Conservation (phyloP, 177 flowering plant species). For the Vitis hybrid region DNA sequence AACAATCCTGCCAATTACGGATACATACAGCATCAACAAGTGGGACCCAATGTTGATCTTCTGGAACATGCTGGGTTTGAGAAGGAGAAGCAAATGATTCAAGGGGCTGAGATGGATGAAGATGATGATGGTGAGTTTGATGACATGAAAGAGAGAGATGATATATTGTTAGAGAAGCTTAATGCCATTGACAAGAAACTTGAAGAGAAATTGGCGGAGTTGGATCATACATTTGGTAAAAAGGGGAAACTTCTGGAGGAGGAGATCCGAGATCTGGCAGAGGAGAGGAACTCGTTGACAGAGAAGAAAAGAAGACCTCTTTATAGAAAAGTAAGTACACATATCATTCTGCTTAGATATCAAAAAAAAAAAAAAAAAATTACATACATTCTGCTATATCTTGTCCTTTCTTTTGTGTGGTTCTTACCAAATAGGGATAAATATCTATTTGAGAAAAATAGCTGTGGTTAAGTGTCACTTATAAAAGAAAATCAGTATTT, state of each 20-base stretch:
- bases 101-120: slow-evolving; percentile 34
- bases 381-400: neutral
- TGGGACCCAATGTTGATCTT: slow-evolving; percentile 34
- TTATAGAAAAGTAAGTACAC: slow-evolving; percentile 66
- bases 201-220: slow-evolving; percentile 73
- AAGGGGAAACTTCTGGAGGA: slow-evolving; percentile 83
- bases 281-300: slow-evolving; percentile 79
- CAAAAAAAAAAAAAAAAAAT: too few species aligned
- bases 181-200: slow-evolving; percentile 76
- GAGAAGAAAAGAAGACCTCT: slow-evolving; percentile 83
- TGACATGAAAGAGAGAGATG: slow-evolving; percentile 73
- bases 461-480: too few species aligned
- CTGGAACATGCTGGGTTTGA: slow-evolving; percentile 42
- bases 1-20: slow-evolving; percentile 84
- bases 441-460: too few species aligned
- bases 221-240: slow-evolving; percentile 91
- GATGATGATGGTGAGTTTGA: slow-evolving; percentile 63
- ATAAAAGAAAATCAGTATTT: too few species aligned
- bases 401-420: neutral
- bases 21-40: slow-evolving; percentile 47
- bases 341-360: neutral
- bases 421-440: too few species aligned
- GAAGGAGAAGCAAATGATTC: slow-evolving; percentile 33
- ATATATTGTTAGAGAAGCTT: slow-evolving; percentile 61
- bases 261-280: slow-evolving; percentile 87